Evolutionary conservation across 352 stramenopile genomes (phyloP), one percentile per base, ranked within the genome.

Genomic region (Globisporangium sylvaticum): DNA sequence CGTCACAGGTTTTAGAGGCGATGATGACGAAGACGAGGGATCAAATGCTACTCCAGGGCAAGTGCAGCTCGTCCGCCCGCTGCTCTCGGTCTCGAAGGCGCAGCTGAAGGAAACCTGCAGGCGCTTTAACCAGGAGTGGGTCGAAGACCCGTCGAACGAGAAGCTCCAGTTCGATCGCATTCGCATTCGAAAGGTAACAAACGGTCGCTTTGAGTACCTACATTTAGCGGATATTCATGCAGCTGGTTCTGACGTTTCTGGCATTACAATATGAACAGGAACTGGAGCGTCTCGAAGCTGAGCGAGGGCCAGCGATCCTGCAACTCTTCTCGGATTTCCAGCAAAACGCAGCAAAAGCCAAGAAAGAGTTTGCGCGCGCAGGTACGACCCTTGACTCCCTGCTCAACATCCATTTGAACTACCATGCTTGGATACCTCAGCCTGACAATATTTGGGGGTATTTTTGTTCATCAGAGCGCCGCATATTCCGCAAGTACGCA

Each of bases 121-220:
- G 55, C 81, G 77, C 31, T 96, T 96, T 60, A 32, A 75, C 4
- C 84, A 93, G 60, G 60, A 72, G 27, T 96, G 88, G 88, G 82
- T 93, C 18, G 84, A 96, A 62, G 88, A 96, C 74, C 88, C 86
- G 22, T 90, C 80, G 4, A 96, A 96, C 60, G 79, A 95, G 58
- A 79, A 88, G 58, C 74, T 83, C 4, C 52, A 83, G 64, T 96
- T 88, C 59, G 88, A 96, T 59, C 83, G 88, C 32, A 84, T 95
- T 65, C 83, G 88, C 8, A 94, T 96, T 55, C 86, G 88, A 37
- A 89, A 94, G 79, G 86, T 90, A 62, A 4, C 2, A 2, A 25
- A 22, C 27, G 39, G 25, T 39, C 53, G 14, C n/a, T 58, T 8
- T 58, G 27, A 10, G 37, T 15, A 20, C 37, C 10, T 58, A 7